phyloP scores from a whole-genome alignment of 441 rosid species.

The Syzygium malaccense region DNA sequence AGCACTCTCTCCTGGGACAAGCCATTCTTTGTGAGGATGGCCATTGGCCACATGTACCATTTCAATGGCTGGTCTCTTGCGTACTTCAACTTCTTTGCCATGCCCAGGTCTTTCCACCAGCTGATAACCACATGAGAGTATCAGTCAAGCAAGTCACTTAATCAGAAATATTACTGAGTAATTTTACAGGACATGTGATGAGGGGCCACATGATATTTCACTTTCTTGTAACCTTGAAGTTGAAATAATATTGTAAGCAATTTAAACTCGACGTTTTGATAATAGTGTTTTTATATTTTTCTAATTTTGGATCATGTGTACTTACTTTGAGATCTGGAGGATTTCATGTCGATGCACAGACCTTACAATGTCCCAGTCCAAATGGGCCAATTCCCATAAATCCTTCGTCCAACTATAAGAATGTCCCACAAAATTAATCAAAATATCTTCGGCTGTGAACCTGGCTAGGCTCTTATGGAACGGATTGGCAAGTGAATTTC shows the following conservation, averaged over 20 bases:
- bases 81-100: neutral
- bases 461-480: conserved; percentile 33
- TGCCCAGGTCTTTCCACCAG: conserved; percentile 1
- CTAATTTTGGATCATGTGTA: neutral
- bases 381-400: conserved; percentile 24
- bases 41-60: neutral
- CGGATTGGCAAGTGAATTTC: conserved; percentile 28
- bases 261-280: no score
- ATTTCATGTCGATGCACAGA: conserved; percentile 27
- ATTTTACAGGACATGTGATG: no score
- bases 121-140: neutral
- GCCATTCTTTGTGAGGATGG: neutral
- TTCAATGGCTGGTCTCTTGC: neutral
- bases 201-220: neutral
- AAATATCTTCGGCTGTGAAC: conserved; percentile 15
- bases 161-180: no score
- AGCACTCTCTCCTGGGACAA: neutral
- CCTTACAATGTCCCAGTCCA: conserved; percentile 21
- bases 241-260: no score
- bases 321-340: conserved; percentile 21
- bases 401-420: conserved; percentile 17
- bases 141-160: no score
- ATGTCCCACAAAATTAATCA: neutral
- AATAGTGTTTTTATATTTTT: no score
- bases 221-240: no score